A percentile compares a stretch with the other conserved stretches of the same genome.
phyloP scores from a whole-genome alignment of 805 yeast genomes.

The Metschnikowia rubicola region DNA sequence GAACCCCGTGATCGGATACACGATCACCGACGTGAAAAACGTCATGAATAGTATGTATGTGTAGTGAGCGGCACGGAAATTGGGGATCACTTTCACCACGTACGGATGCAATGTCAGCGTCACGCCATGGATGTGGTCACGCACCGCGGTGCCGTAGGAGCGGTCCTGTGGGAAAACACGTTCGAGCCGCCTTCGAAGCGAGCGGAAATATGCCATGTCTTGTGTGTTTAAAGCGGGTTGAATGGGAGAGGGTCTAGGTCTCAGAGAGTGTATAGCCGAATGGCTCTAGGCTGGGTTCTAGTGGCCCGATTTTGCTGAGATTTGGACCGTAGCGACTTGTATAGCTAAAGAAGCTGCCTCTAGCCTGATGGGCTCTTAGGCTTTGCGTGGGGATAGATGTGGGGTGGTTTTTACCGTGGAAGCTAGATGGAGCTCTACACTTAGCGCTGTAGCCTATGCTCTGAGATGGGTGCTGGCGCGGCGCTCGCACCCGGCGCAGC shows the following conservation, averaged over 20 bases:
- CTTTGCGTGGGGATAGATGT: too few species aligned
- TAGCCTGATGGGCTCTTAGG: too few species aligned
- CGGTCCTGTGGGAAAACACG: conserved; percentile 3
- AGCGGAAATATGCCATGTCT: neutral
- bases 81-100: conserved; percentile 43
- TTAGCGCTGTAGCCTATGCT: too few species aligned
- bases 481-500: too few species aligned
- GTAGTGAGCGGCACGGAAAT: conserved; percentile 66
- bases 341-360: too few species aligned
- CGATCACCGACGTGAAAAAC: conserved; percentile 66
- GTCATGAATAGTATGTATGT: conserved; percentile 59
- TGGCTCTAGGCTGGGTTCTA: too few species aligned
- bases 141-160: conserved; percentile 3
- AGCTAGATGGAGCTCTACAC: too few species aligned
- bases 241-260: neutral
- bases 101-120: conserved; percentile 41
- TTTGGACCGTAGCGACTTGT: too few species aligned
- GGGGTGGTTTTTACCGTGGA: too few species aligned
- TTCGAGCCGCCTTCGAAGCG: neutral
- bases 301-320: too few species aligned
- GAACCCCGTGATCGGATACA: conserved; percentile 70
- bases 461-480: too few species aligned
- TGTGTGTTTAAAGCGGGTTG: neutral
- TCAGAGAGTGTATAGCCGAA: too few species aligned
- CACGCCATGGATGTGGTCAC: conserved; percentile 28